A percentile compares a stretch with the other conserved stretches of the same genome.
These are phyloP conservation scores for Phellinidium pouzarii DNA, from an alignment of 1,284 basidiomycete species.

Conservation along the genomic window DNA sequence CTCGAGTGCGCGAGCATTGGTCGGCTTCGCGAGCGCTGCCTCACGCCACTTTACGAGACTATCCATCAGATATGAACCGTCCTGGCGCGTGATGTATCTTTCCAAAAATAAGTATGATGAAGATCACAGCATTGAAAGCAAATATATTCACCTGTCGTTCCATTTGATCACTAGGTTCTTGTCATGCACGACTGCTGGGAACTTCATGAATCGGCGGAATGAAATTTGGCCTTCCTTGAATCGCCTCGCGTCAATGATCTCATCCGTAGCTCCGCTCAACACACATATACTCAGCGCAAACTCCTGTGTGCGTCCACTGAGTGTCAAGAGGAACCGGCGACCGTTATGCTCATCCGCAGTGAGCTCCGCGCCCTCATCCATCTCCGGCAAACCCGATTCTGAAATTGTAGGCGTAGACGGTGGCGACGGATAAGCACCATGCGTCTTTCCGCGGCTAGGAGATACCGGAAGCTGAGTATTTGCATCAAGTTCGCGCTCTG, in stretches of 20 bases:
- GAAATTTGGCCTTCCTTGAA: conserved; percentile 53
- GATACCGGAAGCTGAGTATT: not conserved
- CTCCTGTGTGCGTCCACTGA: conserved; percentile 46
- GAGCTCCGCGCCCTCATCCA: conserved; percentile 47
- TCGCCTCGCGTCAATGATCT: conserved; percentile 41
- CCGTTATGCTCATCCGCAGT: conserved; percentile 44
- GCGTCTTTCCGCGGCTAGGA: conserved; percentile 24
- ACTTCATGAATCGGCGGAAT: conserved; percentile 48
- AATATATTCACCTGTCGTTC: conserved; percentile 46
- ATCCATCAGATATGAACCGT: conserved; percentile 60
- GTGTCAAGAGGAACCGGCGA: conserved; percentile 46
- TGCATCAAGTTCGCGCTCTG: conserved; percentile 29
- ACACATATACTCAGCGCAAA: conserved; percentile 55
- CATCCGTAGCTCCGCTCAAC: conserved; percentile 31
- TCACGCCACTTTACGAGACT: conserved; percentile 58
- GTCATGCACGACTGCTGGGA: conserved; percentile 47
- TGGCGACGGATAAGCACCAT: conserved; percentile 1
- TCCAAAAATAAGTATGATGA: conserved; percentile 1
- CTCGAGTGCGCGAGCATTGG: conserved; percentile 28
- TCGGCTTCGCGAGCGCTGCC: conserved; percentile 35
- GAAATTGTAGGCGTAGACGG: conserved; percentile 3
- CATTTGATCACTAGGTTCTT: conserved; percentile 59
- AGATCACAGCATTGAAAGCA: not conserved
- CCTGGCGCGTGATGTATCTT: conserved; percentile 57
- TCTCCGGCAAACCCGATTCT: conserved; percentile 21